Base-by-base conservation (phyloP, 2,329 filamentous ascomycete species). In the Colletotrichum sp. region DNA sequence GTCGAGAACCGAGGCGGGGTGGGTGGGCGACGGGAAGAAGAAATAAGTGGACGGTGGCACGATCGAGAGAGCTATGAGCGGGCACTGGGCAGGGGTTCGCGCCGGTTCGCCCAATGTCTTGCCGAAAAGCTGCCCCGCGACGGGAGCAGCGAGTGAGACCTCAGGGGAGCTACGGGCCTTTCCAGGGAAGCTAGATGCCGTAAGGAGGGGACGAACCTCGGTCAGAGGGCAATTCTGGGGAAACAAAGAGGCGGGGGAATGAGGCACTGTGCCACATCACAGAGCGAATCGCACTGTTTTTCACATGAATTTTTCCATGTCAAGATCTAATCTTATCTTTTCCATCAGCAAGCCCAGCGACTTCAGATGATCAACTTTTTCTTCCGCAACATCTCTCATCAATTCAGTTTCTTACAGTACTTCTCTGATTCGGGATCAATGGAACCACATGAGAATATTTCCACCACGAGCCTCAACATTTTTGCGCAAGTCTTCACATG, bases 181-280 rank as follows among this genome's bases (percentile, higher is more conserved):
- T 18, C 10, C 4, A 63, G 48, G 36, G 3, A 24, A 71, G 68
- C 34, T 55, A 65, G 67, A 4, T 48, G 38, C 65, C 32, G 43
- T 9, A 12, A 30, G 10, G 34, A 64, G 59, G 59, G 55, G 55
- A 62, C 13, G 73, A 75, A 63, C 73, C 73, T 75, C 73, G 73
- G 73, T 58, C 69, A 26, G 69, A 72, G 43, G 69, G 72, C 69
- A 63, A 12, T 67, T 72, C 65, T 14, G 38, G 64, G 70, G 38
- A 67, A 26, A n/a, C 16, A 28, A 14, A 34, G 43, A 34, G 58
- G 58, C 28, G 58, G 38, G 70, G 70, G 26, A 43, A 30, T 13
- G 10, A 4, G 1, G 4, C 13, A 52, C 28, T 36, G 48, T 24
- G 28, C 28, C 12, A 26, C 8, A 16, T 26, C 12, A 0, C 0